A percentile compares a stretch with the other conserved stretches of the same genome.
Evolutionary conservation across 177 flowering plant genomes (phyloP).

Genomic region (Vitis hybrid): DNA sequence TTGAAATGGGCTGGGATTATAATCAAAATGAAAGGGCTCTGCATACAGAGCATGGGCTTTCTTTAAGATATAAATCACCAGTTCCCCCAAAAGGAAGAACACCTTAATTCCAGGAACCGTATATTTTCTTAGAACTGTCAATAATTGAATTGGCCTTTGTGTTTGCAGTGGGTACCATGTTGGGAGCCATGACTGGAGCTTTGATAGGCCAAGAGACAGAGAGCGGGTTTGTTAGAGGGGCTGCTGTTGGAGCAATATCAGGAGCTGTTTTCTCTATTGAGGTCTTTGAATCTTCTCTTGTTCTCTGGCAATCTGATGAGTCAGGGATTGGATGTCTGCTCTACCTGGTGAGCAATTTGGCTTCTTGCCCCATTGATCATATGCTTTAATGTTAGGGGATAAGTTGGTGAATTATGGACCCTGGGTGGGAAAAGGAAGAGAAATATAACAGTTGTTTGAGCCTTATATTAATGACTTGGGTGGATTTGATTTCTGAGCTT

Average conservation of each 20-base stretch:
- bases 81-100: too few species aligned
- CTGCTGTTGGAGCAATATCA: conserved; percentile 94
- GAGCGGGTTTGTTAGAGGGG: conserved; percentile 90
- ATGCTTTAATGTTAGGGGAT: neutral
- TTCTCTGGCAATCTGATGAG: conserved; percentile 86
- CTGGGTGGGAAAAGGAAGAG: neutral
- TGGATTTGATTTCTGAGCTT: neutral
- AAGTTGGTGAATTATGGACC: too few species aligned
- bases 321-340: conserved; percentile 85
- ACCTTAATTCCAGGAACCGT: too few species aligned
- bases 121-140: neutral
- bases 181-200: conserved; percentile 95
- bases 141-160: conserved; percentile 7
- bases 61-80: too few species aligned
- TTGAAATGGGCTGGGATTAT: too few species aligned
- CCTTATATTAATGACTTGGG: neutral
- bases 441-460: too few species aligned
- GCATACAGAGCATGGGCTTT: too few species aligned
- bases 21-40: too few species aligned
- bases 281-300: conserved; percentile 82
- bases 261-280: conserved; percentile 97
- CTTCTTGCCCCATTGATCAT: neutral
- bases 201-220: conserved; percentile 95
- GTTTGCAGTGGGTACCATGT: conserved; percentile 71
- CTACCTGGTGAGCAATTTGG: conserved; percentile 59